Percentiles rank a stretch among this genome's conserved stretches.
Evolutionary conservation across 2,329 filamentous ascomycete genomes (phyloP).

Genomic region (Aspergillus tanneri): DNA sequence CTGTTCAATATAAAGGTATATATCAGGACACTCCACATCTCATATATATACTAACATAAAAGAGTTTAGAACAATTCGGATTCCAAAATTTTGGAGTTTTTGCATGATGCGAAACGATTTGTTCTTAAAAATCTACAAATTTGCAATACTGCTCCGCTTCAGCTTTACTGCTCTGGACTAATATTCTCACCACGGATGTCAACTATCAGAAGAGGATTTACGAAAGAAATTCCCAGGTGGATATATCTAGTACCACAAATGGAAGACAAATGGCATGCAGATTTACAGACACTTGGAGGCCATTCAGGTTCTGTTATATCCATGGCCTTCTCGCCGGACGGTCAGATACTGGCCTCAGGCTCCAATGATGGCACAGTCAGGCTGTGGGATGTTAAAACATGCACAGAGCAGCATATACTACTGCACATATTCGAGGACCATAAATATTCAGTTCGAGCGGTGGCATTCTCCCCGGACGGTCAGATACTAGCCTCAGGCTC

Average conservation of each 20-base stretch:
- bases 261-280: constrained; percentile 9
- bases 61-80: constrained; percentile 4
- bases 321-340: constrained; percentile 22
- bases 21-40: too few relatives aligned
- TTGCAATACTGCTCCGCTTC: constrained; percentile 33
- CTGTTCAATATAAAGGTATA: constrained; percentile 1
- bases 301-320: constrained; percentile 13
- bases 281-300: constrained; percentile 18
- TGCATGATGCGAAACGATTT: constrained; percentile 34
- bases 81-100: constrained; percentile 19
- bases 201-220: constrained; percentile 27
- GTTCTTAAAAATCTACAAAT: constrained; percentile 29
- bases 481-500: constrained; percentile 17
- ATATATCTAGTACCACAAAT: constrained; percentile 13
- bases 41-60: not conserved
- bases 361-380: too few relatives aligned
- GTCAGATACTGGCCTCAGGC: constrained; percentile 17
- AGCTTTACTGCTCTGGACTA: constrained; percentile 37
- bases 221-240: constrained; percentile 16
- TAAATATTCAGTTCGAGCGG: constrained; percentile 9
- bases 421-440: constrained; percentile 19
- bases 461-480: constrained; percentile 23
- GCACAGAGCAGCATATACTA: not conserved
- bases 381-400: constrained; percentile 11
- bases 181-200: constrained; percentile 31